Evolutionary conservation across 805 yeast genomes (phyloP).

Genomic region (Nakazawaea anatomiae): DNA sequence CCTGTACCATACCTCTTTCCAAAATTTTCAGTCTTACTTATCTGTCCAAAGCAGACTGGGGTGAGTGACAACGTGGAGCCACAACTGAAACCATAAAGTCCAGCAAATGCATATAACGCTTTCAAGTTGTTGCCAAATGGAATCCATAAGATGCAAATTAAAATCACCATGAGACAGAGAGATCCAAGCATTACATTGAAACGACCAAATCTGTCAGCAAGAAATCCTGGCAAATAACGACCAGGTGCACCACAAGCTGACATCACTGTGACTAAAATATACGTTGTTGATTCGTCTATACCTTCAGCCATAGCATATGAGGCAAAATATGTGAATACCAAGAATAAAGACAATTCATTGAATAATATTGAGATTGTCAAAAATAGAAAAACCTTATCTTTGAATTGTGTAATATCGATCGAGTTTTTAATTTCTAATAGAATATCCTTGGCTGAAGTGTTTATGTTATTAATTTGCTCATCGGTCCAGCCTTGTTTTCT

Average conservation of each 20-base stretch:
- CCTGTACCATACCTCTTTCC: slow-evolving; percentile 70
- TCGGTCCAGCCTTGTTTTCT: slow-evolving; percentile 11
- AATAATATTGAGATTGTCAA: slow-evolving; percentile 37
- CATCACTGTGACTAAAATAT: slow-evolving; percentile 39
- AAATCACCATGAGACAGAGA: slow-evolving; percentile 31
- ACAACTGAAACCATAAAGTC: slow-evolving; percentile 50
- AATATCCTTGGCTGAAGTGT: slow-evolving; percentile 7
- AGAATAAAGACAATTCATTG: slow-evolving; percentile 41
- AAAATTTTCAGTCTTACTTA: slow-evolving; percentile 57
- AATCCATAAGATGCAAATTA: slow-evolving; percentile 53
- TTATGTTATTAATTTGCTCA: not conserved
- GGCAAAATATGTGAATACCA: slow-evolving; percentile 43
- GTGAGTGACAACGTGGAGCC: slow-evolving; percentile 60
- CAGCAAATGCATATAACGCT: slow-evolving; percentile 46
- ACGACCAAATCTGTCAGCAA: slow-evolving; percentile 36
- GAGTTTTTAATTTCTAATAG: slow-evolving; percentile 20
- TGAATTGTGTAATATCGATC: slow-evolving; percentile 32
- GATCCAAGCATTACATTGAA: slow-evolving; percentile 44
- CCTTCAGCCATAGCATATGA: slow-evolving; percentile 49
- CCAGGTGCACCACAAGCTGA: slow-evolving; percentile 38
- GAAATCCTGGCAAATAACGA: slow-evolving; percentile 25
- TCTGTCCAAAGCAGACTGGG: slow-evolving; percentile 64
- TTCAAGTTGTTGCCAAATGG: slow-evolving; percentile 47
- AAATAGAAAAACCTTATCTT: slow-evolving; percentile 34
- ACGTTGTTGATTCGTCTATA: slow-evolving; percentile 34